These are phyloP conservation scores for Cercospora zeina DNA, from an alignment of 2,329 filamentous ascomycete genomes.

Conservation along the genomic window DNA sequence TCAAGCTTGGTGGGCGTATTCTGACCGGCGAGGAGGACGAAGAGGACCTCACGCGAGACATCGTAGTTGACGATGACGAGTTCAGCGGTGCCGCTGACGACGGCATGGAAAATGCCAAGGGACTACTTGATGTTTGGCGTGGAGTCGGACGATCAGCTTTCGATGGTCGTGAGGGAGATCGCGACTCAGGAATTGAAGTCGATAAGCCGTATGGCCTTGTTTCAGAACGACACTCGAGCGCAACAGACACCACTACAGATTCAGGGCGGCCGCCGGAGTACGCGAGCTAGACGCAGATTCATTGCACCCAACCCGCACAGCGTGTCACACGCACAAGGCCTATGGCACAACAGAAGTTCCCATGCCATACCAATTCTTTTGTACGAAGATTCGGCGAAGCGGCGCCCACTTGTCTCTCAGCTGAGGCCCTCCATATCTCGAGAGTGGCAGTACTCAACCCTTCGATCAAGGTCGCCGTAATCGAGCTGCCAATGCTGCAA, in stretches of 20 bases:
- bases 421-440: neutral
- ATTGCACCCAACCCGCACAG: neutral
- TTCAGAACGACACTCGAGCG: constrained; percentile 19
- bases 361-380: neutral
- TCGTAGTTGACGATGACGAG: constrained; percentile 34
- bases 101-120: constrained; percentile 31
- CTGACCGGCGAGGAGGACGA: constrained; percentile 60
- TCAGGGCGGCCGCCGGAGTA: constrained; percentile 26
- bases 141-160: constrained; percentile 27
- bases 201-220: constrained; percentile 27
- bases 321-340: neutral
- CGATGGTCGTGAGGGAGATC: constrained; percentile 35
- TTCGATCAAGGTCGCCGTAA: neutral
- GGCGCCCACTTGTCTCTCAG: neutral
- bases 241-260: constrained; percentile 19
- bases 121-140: constrained; percentile 35
- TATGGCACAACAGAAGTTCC: neutral
- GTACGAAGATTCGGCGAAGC: neutral
- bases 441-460: constrained; percentile 1
- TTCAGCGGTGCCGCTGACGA: constrained; percentile 25
- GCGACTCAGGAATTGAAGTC: constrained; percentile 40
- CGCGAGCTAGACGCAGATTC: constrained; percentile 12
- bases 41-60: constrained; percentile 22
- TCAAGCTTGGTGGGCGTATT: constrained; percentile 78
- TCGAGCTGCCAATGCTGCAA: constrained; percentile 1